Percentiles rank a stretch among this genome's conserved stretches.
These are phyloP conservation scores for Aegilops sharonensis DNA, from an alignment of 176 grass and related monocot genomes.

Conservation along the genomic window DNA sequence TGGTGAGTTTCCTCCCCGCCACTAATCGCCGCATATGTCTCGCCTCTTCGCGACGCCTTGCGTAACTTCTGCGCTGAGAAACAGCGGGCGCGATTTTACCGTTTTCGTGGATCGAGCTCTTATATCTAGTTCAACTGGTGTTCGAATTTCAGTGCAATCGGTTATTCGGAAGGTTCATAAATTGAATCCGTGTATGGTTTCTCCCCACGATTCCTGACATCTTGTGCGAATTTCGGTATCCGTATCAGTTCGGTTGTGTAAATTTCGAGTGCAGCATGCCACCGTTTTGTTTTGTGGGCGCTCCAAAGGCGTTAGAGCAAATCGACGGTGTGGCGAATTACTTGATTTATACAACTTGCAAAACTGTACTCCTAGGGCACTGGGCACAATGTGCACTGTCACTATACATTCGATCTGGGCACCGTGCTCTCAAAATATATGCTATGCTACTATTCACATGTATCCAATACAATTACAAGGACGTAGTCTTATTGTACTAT, in stretches of 20 bases:
- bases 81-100: neutral
- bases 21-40: no score
- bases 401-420: neutral
- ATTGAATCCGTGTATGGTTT: neutral
- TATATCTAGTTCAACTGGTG: neutral
- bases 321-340: neutral
- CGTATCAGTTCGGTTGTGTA: neutral
- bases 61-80: neutral
- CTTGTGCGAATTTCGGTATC: neutral
- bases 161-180: neutral
- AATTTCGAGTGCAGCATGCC: neutral
- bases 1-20: neutral
- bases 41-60: neutral
- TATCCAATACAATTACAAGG: neutral
- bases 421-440: neutral
- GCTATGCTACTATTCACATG: constrained; percentile 11
- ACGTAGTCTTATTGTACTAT: neutral
- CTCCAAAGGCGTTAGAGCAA: neutral
- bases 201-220: neutral
- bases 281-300: neutral
- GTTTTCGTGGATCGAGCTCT: neutral
- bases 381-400: neutral
- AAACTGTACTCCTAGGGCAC: neutral
- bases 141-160: neutral
- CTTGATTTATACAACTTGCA: neutral